Evolutionary conservation across 768 basidiomycete genomes (phyloP), one percentile per base, ranked within the genome.

Genomic region (Steccherinum ochraceum): DNA sequence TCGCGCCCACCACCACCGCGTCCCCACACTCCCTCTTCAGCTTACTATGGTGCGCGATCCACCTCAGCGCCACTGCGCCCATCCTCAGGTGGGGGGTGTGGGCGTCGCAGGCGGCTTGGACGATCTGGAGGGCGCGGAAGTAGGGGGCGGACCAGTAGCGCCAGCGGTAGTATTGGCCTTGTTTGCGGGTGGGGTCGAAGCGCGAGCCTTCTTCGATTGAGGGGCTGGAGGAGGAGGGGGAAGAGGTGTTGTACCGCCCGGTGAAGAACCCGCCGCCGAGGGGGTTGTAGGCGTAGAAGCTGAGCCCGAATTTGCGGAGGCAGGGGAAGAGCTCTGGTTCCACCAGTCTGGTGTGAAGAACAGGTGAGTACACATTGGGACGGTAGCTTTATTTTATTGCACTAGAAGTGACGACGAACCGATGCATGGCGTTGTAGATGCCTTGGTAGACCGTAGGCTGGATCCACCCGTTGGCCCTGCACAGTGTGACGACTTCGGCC

Each of bases 1-100:
- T 79, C 23, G 82, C 83, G n/a, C 83, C 83, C 55, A 86, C 82
- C 50, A 85, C 65, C 50, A 84, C 66, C 20, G 75, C 63, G 56
- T 80, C 77, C 11, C 76, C 73, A 21, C 68, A 57, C 54, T 79
- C 76, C 5, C 72, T 64, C 56, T 74, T 69, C 58, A 76, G 58
- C 35, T 66, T 57, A 16, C 73, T 75, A 59, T 79, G 77, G 59
- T 78, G 73, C 25, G 68, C 65, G 47, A 73, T 54, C 77, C 77
- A 79, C 40, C 77, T 66, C 5, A 78, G 63, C 1, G 75, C 55
- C 18, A 50, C 40, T 23, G 52, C 55, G 4, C 42, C 51, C n/a
- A 56, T 47, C 5, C 51, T 50, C 2, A 56, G 48, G 13, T 51
- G 49, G 51, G 68, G 60, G 55, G 64, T 61, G 16, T 62, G 52